These are phyloP conservation scores for Aspergillus campestris DNA, from an alignment of 495 filamentous ascomycete genomes.

Conservation along the genomic window DNA sequence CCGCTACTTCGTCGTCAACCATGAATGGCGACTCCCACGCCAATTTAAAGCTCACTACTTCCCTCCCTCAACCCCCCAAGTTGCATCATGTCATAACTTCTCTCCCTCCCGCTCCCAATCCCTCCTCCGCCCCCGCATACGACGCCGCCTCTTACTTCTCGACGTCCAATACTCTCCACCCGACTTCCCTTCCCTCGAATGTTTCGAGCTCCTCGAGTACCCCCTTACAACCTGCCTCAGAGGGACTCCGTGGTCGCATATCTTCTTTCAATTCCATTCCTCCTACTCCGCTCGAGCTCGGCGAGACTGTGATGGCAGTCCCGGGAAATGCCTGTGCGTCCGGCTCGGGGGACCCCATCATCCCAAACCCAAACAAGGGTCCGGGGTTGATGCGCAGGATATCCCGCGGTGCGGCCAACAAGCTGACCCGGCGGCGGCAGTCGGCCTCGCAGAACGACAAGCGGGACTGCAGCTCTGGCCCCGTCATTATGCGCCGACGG, in stretches of 20 bases:
- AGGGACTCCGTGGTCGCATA: conserved; percentile 40
- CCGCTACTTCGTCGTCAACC: conserved; percentile 32
- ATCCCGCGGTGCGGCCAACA: conserved; percentile 57
- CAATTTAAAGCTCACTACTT: conserved; percentile 35
- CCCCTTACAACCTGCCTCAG: conserved; percentile 43
- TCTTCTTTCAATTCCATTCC: conserved; percentile 23
- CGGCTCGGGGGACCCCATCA: conserved; percentile 43
- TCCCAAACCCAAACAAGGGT: conserved; percentile 42
- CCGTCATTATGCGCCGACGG: conserved; percentile 74
- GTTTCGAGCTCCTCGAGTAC: conserved; percentile 40
- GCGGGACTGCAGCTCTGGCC: conserved; percentile 79
- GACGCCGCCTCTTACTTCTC: conserved; percentile 25
- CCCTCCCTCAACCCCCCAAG: conserved; percentile 27
- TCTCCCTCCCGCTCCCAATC: conserved; percentile 18
- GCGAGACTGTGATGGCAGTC: conserved; percentile 45
- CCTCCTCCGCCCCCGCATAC: conserved; percentile 22
- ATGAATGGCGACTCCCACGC: conserved; percentile 34
- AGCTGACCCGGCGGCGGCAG: conserved; percentile 53
- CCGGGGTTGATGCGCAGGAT: conserved; percentile 57
- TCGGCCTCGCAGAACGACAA: conserved; percentile 65
- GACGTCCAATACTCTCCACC: conserved; percentile 3
- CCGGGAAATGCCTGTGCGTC: conserved; percentile 23
- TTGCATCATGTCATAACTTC: conserved; percentile 32
- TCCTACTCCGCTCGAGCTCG: conserved; percentile 45
- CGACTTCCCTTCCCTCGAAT: conserved; percentile 24